phyloP scores from a whole-genome alignment of 345 rosid genomes.

The Corchorus capsularis region DNA sequence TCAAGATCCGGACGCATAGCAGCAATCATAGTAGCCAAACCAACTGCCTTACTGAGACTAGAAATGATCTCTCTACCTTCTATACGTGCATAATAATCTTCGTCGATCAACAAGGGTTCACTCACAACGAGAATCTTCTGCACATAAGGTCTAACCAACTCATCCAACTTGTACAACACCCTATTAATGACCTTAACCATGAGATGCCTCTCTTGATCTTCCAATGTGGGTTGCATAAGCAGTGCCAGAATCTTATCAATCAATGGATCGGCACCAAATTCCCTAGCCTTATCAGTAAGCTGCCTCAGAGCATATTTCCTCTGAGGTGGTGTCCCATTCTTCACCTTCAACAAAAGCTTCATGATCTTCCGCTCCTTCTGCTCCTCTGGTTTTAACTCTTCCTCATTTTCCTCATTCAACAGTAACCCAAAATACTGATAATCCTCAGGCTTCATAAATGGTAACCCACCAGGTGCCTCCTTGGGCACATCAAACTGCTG shows the following conservation, averaged over 20 bases:
- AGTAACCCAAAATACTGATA: constrained; percentile 88
- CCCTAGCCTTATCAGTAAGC: constrained; percentile 96
- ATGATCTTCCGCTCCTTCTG: constrained; percentile 97
- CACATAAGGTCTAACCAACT: constrained; percentile 93
- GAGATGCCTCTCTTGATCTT: constrained; percentile 99
- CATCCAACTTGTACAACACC: constrained; percentile 90
- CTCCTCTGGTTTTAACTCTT: constrained; percentile 86
- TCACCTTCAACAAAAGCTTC: constrained; percentile 95
- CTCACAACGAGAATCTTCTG: constrained; percentile 99
- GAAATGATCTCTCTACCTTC: constrained; percentile 99
- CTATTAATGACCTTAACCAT: constrained; percentile 97
- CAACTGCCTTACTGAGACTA: constrained; percentile 96
- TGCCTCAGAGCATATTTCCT: constrained; percentile 96
- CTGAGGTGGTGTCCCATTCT: constrained; percentile 98
- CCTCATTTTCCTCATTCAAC: constrained; percentile 92
- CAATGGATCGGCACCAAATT: constrained; percentile 96
- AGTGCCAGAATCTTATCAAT: constrained; percentile 82
- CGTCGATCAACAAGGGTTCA: constrained; percentile 97
- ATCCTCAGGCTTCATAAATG: constrained; percentile 97
- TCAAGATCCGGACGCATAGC: constrained; percentile 99
- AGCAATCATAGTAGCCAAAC: constrained; percentile 99
- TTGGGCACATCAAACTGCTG: constrained; percentile 97
- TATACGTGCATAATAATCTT: constrained; percentile 98
- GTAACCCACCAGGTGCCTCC: constrained; percentile 87
- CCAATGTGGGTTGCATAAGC: constrained; percentile 98